Evolutionary conservation across 495 filamentous ascomycete genomes (phyloP).

Genomic region (Annulohypoxylon nitens): DNA sequence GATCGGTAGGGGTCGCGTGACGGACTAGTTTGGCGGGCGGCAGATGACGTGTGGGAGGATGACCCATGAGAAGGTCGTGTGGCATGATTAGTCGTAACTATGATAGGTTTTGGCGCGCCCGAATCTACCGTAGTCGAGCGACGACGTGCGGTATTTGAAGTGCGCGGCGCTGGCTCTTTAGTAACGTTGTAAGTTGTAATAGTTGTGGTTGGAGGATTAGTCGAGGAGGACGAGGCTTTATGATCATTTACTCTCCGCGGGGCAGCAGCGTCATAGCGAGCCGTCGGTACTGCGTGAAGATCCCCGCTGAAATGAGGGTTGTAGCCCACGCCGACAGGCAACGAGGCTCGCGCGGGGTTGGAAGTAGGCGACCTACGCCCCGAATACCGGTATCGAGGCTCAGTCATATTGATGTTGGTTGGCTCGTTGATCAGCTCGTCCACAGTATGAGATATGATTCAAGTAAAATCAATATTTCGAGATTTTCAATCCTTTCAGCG

Average conservation of each 20-base stretch:
- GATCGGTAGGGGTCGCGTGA: constrained; percentile 62
- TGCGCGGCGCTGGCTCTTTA: constrained; percentile 58
- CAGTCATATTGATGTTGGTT: constrained; percentile 56
- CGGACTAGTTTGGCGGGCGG: constrained; percentile 58
- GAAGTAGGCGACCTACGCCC: constrained; percentile 59
- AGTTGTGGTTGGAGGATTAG: constrained; percentile 52
- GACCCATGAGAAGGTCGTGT: constrained; percentile 46
- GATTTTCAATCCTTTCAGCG: constrained; percentile 2
- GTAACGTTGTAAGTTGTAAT: constrained; percentile 64
- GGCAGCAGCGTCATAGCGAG: constrained; percentile 53
- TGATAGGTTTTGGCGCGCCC: constrained; percentile 57
- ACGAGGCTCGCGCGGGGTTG: constrained; percentile 62
- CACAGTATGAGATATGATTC: constrained; percentile 24
- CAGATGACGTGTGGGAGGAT: constrained; percentile 48
- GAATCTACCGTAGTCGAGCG: constrained; percentile 57
- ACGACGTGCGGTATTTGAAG: constrained; percentile 56
- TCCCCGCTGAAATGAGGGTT: constrained; percentile 59
- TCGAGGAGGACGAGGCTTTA: constrained; percentile 42
- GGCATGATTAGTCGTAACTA: constrained; percentile 59
- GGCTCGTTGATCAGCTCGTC: constrained; percentile 18
- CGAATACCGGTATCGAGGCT: constrained; percentile 55
- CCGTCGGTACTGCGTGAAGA: constrained; percentile 56
- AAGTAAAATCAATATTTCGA: constrained; percentile 26
- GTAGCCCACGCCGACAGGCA: constrained; percentile 59
- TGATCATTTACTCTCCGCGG: constrained; percentile 46